A percentile compares a stretch with the other conserved stretches of the same genome.
These are phyloP conservation scores for Penicillium dipodomyicola DNA, from an alignment of 495 filamentous ascomycete species.

Conservation along the genomic window DNA sequence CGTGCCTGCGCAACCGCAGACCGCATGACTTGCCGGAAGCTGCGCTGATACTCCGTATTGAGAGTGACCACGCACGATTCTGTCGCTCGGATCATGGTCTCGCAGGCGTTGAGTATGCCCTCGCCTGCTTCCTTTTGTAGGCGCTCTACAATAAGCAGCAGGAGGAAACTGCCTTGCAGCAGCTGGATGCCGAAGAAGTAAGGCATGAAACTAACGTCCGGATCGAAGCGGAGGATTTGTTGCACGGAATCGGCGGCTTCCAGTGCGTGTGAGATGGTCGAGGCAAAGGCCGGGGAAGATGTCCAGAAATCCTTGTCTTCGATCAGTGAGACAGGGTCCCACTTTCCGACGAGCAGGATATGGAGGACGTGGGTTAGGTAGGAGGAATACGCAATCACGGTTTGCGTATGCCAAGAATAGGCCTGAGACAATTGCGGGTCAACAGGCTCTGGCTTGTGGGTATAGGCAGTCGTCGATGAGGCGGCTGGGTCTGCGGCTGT, in stretches of 20 bases:
- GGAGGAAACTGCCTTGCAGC: constrained; percentile 76
- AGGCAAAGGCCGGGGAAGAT: constrained; percentile 76
- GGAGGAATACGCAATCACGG: constrained; percentile 87
- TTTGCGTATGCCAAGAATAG: constrained; percentile 71
- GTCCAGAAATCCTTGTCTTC: constrained; percentile 91
- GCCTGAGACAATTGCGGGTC: constrained; percentile 46
- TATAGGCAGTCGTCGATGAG: constrained; percentile 22
- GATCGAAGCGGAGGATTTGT: constrained; percentile 81
- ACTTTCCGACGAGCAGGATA: constrained; percentile 80
- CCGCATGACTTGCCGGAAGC: constrained; percentile 81
- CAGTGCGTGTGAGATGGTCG: constrained; percentile 75
- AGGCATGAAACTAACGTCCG: constrained; percentile 83
- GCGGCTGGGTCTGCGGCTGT: constrained; percentile 32
- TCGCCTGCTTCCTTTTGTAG: constrained; percentile 76
- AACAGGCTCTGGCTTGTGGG: constrained; percentile 37
- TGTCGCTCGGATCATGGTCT: constrained; percentile 81
- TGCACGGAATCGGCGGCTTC: constrained; percentile 77
- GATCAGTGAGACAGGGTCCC: constrained; percentile 81
- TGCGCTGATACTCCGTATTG: constrained; percentile 83
- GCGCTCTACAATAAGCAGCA: constrained; percentile 79
- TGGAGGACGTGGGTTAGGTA: constrained; percentile 82
- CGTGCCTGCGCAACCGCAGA: constrained; percentile 75
- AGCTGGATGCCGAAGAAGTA: constrained; percentile 89
- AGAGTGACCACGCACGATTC: constrained; percentile 83
- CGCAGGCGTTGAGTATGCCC: constrained; percentile 77